These are phyloP conservation scores for Coemansia asiatica DNA, from an alignment of 192 early-diverging fungal species.

Conservation along the genomic window DNA sequence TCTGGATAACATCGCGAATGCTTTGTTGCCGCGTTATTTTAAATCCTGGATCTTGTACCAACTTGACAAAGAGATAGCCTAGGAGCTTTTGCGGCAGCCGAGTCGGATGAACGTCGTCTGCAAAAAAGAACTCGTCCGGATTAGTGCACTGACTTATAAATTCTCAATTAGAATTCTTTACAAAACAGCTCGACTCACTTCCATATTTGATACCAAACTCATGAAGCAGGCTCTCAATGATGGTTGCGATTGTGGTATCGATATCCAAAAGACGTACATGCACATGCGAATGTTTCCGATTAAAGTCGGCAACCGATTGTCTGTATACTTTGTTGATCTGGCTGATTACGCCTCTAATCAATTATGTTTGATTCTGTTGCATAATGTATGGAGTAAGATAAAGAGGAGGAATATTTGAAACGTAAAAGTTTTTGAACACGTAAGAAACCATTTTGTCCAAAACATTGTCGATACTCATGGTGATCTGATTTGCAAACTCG, in stretches of 20 bases:
- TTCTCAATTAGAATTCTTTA: not conserved
- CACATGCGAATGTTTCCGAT: not conserved
- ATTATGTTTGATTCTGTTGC: not conserved
- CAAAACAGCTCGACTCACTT: conserved; percentile 6
- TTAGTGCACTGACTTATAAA: conserved; percentile 4
- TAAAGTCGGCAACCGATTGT: not conserved
- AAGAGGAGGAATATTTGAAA: conserved; percentile 6
- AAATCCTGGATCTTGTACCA: not conserved
- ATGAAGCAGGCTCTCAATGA: not conserved
- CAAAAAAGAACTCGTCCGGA: conserved; percentile 13
- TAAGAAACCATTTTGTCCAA: conserved; percentile 1
- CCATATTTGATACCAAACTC: conserved; percentile 1
- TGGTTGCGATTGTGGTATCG: not conserved
- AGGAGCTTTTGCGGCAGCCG: conserved; percentile 4
- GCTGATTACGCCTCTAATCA: not conserved
- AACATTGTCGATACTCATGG: not conserved
- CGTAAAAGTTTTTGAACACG: not conserved
- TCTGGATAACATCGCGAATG: not conserved
- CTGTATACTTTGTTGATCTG: not conserved
- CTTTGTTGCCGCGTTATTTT: not conserved
- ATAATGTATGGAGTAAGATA: conserved; percentile 7
- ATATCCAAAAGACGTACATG: not conserved
- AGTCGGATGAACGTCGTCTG: conserved; percentile 11
- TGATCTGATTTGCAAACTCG: not conserved
- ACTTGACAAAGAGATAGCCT: conserved; percentile 1